phyloP scores from a whole-genome alignment of 2,329 filamentous ascomycete species.

The Leptoxyphium fumago region DNA sequence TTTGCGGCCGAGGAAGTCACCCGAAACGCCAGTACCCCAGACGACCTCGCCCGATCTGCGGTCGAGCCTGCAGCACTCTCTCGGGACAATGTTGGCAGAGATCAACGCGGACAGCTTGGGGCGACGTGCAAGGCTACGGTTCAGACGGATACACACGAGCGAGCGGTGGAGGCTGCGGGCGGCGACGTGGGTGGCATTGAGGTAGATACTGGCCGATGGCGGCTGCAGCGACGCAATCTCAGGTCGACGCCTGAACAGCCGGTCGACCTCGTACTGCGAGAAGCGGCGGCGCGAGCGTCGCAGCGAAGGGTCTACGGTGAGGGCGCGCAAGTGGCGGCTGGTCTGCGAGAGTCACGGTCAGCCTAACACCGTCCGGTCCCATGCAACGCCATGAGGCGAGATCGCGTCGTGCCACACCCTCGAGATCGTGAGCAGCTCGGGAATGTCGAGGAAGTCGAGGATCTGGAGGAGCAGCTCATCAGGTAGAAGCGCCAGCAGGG shows the following conservation, averaged over 20 bases:
- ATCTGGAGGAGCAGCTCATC: conserved; percentile 32
- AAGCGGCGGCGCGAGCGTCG: conserved; percentile 47
- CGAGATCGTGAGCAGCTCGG: conserved; percentile 30
- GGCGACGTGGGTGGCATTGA: conserved; percentile 50
- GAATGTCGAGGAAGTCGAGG: conserved; percentile 30
- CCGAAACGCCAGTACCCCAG: conserved; percentile 33
- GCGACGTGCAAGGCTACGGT: conserved; percentile 44
- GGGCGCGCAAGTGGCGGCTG: conserved; percentile 45
- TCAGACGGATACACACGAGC: conserved; percentile 50
- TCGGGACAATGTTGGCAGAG: conserved; percentile 48
- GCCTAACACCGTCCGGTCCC: neutral
- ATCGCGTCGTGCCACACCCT: conserved; percentile 18
- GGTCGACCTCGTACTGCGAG: conserved; percentile 39
- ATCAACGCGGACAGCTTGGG: conserved; percentile 48
- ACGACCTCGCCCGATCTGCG: conserved; percentile 20
- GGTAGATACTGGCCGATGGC: conserved; percentile 49
- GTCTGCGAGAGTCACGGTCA: conserved; percentile 28
- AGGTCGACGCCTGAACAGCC: conserved; percentile 40
- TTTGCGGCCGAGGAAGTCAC: conserved; percentile 47
- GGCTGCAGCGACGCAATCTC: conserved; percentile 48
- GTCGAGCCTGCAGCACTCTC: conserved; percentile 38
- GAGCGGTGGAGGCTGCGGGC: conserved; percentile 49
- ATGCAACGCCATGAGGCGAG: conserved; percentile 2
- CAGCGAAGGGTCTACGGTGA: conserved; percentile 51
- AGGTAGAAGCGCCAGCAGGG: conserved; percentile 14